These are phyloP conservation scores for Metschnikowia lunata DNA, from an alignment of 805 yeast genomes.

Conservation along the genomic window DNA sequence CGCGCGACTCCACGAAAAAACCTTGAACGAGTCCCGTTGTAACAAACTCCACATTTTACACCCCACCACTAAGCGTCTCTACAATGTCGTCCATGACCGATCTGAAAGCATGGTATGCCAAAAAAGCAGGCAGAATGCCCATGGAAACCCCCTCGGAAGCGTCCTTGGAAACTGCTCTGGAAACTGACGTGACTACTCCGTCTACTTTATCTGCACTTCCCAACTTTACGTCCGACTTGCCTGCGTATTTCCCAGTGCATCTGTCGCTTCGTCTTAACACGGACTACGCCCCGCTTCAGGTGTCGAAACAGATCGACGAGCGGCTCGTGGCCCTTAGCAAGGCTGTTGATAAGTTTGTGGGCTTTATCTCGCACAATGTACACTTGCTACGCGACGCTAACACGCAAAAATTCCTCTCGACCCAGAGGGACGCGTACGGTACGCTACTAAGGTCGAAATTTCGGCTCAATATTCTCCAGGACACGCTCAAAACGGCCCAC, in stretches of 20 bases:
- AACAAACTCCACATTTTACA: background rate
- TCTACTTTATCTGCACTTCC: slow-evolving; percentile 1
- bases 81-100: background rate
- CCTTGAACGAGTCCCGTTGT: background rate
- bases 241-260: slow-evolving; percentile 16
- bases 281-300: slow-evolving; percentile 11
- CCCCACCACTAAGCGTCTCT: background rate
- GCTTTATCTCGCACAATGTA: slow-evolving; percentile 4
- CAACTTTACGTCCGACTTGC: slow-evolving; percentile 10
- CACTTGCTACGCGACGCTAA: slow-evolving; percentile 9
- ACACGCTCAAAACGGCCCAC: slow-evolving; percentile 11
- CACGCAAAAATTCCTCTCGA: slow-evolving; percentile 5
- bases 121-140: background rate
- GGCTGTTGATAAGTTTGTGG: slow-evolving; percentile 10
- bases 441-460: slow-evolving; percentile 10
- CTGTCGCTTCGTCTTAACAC: slow-evolving; percentile 12
- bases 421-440: slow-evolving; percentile 9
- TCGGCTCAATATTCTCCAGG: slow-evolving; percentile 10
- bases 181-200: too few relatives aligned
- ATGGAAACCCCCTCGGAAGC: background rate
- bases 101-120: background rate
- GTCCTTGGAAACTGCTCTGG: background rate
- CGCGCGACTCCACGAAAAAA: too few relatives aligned
- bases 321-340: slow-evolving; percentile 5
- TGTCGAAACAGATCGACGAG: slow-evolving; percentile 12